Base-by-base conservation (phyloP, 208 protist species). In the Wallacemonas collosoma region DNA sequence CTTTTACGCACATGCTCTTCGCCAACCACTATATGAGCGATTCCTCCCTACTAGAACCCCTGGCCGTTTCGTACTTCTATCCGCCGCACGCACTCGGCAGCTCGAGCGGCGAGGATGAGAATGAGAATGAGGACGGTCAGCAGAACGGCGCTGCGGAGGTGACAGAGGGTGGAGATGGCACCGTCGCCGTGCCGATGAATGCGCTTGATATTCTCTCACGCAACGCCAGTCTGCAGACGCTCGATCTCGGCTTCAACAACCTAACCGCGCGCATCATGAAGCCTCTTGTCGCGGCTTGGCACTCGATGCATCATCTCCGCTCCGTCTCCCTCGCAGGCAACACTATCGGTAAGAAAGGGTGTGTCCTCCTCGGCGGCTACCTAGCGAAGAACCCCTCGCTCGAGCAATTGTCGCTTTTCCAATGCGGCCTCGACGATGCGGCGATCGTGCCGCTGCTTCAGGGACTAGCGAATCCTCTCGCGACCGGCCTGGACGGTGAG, bases 241-340 rank as follows among this genome's bases (percentile, higher is more conserved):
- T 93, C 1, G 76, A 93, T 45, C 73, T 93, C 7, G 74, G 76
- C 56, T 93, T 83, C 81, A 93, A 93, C 57, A 14, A 50, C 8
- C 73, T 93, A 36, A 86, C 83, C 1, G 12, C 43, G 11, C 35
- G 26, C 44, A 47, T 77, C 1, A 39, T 89, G 26, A 17, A 41
- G 9, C 77, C 85, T 47, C 82, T 93, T 35, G 41, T 80, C 38
- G 11, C 68, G 1, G 65, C 73, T 0, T 12, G 79, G 1, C 44
- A 61, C 9, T 11, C 12, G 2, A 64, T 75, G 35, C 77, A 81
- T 14, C 45, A 73, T 17, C 76, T 94, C 36, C 57, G 58, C 9
- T 72, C 75, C 26, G 74, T 94, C 56, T 83, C 79, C 41, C 76
- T 94, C 1, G 82, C 79, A 11, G 89, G 89, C 11, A 94, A 94